Percentiles rank a stretch among this genome's conserved stretches.
Conservation (phyloP, 352 stramenopile genomes). For the Peronospora tabacina region DNA sequence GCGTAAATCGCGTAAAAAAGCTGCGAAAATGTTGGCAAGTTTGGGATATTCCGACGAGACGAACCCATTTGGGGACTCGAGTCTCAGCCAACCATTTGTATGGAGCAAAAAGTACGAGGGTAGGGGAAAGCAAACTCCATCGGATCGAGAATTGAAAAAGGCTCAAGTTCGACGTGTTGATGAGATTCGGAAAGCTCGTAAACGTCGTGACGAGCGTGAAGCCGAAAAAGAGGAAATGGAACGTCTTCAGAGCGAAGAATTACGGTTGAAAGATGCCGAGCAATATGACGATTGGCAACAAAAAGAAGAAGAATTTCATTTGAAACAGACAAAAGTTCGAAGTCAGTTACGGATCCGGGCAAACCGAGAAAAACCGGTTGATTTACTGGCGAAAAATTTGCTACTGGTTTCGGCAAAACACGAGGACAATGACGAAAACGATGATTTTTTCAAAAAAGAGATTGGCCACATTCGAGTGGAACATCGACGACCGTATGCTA, state of each 20-base stretch:
- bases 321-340: constrained; percentile 89
- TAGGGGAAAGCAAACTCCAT: constrained; percentile 19
- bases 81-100: constrained; percentile 94
- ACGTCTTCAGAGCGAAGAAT: constrained; percentile 90
- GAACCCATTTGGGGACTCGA: constrained; percentile 98
- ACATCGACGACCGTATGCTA: constrained; percentile 51
- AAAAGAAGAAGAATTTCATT: constrained; percentile 98
- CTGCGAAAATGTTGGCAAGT: constrained; percentile 62
- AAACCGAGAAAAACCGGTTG: constrained; percentile 92
- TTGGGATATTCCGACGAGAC: constrained; percentile 98
- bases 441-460: constrained; percentile 29
- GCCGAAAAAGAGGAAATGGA: constrained; percentile 94
- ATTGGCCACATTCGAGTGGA: constrained; percentile 68
- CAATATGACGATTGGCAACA: constrained; percentile 96
- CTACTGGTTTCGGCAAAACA: constrained; percentile 86
- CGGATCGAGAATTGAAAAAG: constrained; percentile 52
- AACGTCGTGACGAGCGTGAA: constrained; percentile 84
- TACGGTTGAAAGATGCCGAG: constrained; percentile 91
- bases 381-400: constrained; percentile 97
- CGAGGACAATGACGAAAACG: constrained; percentile 38
- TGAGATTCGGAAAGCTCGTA: constrained; percentile 94
- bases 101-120: constrained; percentile 95
- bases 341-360: constrained; percentile 84
- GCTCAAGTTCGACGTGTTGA: constrained; percentile 80
- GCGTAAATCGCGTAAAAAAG: constrained; percentile 60